Percentiles rank a stretch among this genome's conserved stretches.
Evolutionary conservation across 2,329 filamentous ascomycete species (phyloP).

Genomic region (Fusarium goolgardi): DNA sequence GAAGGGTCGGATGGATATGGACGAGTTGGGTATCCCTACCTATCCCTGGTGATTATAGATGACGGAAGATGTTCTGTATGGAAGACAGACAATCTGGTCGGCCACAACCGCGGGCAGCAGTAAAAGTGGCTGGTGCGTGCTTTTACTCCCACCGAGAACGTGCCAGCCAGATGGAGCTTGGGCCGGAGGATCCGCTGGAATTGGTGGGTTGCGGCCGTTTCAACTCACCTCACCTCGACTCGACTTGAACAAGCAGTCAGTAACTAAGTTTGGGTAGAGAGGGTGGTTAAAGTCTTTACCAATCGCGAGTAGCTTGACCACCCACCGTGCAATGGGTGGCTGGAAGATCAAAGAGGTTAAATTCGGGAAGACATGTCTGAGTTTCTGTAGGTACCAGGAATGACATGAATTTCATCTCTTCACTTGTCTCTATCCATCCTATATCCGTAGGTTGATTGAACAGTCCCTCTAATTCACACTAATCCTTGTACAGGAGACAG

Average conservation of each 20-base stretch:
- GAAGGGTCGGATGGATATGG: conserved; percentile 17
- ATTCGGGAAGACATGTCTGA: background rate
- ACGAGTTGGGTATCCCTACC: conserved; percentile 10
- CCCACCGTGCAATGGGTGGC: too few relatives aligned
- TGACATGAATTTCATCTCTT: background rate
- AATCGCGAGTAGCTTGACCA: background rate
- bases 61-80: conserved; percentile 37
- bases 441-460: conserved; percentile 2
- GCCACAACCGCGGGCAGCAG: conserved; percentile 22
- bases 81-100: conserved; percentile 23
- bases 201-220: conserved; percentile 35
- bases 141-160: conserved; percentile 26
- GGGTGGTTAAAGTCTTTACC: background rate
- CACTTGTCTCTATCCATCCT: background rate
- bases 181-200: conserved; percentile 35
- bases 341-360: background rate
- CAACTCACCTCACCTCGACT: conserved; percentile 14
- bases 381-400: background rate
- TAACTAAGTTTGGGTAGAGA: conserved; percentile 6
- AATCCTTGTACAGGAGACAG: conserved; percentile 21
- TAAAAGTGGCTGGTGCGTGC: conserved; percentile 31
- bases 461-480: conserved; percentile 7
- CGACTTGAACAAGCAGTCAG: background rate
- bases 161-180: conserved; percentile 30
- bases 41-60: conserved; percentile 39